These are phyloP conservation scores for Epithemia pelagica DNA, from an alignment of 108 stramenopile genomes.

Conservation along the genomic window DNA sequence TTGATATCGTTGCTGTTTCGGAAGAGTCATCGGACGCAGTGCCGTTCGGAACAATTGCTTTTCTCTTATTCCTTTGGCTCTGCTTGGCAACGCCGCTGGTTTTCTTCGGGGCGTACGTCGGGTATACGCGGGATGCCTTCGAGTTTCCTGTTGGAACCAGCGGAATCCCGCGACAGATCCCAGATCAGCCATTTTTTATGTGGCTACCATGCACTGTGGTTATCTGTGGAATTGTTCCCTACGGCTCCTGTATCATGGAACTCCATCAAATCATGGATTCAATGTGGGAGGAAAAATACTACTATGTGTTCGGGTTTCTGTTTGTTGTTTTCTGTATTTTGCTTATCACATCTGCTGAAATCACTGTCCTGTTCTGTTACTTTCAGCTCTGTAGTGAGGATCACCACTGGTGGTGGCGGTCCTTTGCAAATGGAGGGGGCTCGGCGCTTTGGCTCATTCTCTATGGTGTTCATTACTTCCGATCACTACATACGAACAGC, in stretches of 20 bases:
- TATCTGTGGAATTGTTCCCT: slow-evolving; percentile 86
- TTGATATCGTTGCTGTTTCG: slow-evolving; percentile 58
- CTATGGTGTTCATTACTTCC: slow-evolving; percentile 81
- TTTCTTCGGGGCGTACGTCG: slow-evolving; percentile 87
- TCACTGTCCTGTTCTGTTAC: slow-evolving; percentile 86
- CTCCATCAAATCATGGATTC: slow-evolving; percentile 85
- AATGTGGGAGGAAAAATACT: slow-evolving; percentile 82
- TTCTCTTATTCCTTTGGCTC: slow-evolving; percentile 80
- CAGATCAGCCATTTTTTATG: slow-evolving; percentile 81
- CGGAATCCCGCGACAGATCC: slow-evolving; percentile 77
- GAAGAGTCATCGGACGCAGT: slow-evolving; percentile 71
- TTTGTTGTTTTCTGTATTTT: slow-evolving; percentile 82
- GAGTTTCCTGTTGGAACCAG: slow-evolving; percentile 80
- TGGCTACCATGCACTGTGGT: slow-evolving; percentile 46
- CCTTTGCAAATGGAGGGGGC: slow-evolving; percentile 68
- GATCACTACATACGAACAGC: slow-evolving; percentile 55
- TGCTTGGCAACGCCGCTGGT: slow-evolving; percentile 81
- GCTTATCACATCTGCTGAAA: slow-evolving; percentile 82
- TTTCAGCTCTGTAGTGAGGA: slow-evolving; percentile 90
- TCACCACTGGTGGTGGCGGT: slow-evolving; percentile 97
- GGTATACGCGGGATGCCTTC: slow-evolving; percentile 80
- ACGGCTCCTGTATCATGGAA: slow-evolving; percentile 84
- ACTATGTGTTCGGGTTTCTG: slow-evolving; percentile 91
- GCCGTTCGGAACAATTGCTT: slow-evolving; percentile 66
- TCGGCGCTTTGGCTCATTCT: slow-evolving; percentile 81